Evolutionary conservation across 257 asterid species (phyloP).

Genomic region (Solanum okadae): DNA sequence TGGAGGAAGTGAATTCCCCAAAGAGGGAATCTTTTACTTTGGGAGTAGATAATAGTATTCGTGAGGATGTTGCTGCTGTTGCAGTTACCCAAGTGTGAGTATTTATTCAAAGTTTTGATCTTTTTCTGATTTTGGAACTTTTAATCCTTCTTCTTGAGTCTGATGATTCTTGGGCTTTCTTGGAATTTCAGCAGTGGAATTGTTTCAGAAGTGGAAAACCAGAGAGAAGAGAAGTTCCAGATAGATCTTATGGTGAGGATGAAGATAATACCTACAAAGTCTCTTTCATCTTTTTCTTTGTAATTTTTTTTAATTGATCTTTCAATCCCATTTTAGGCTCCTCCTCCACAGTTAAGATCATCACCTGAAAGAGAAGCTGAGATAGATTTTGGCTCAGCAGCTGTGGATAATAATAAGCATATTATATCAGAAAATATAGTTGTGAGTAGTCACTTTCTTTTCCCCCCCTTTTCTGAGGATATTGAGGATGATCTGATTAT

Average conservation of each 20-base stretch:
- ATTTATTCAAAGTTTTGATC: not conserved
- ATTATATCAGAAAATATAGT: slow-evolving; percentile 17
- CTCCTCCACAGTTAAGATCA: slow-evolving; percentile 62
- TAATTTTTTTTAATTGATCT: not conserved
- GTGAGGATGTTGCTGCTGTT: slow-evolving; percentile 24
- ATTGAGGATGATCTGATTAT: not conserved
- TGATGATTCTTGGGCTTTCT: slow-evolving; percentile 2
- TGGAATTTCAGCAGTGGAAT: slow-evolving; percentile 29
- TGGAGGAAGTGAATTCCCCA: slow-evolving; percentile 41
- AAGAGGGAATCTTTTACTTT: slow-evolving; percentile 36
- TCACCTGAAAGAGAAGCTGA: slow-evolving; percentile 51
- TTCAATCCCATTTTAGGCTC: slow-evolving; percentile 43
- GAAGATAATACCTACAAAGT: not conserved
- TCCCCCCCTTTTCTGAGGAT: not conserved
- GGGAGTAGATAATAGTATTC: slow-evolving; percentile 26
- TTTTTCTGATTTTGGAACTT: not conserved
- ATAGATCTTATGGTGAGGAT: slow-evolving; percentile 93
- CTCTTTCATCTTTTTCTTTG: not conserved
- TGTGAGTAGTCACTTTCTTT: slow-evolving; percentile 22
- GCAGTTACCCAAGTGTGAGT: slow-evolving; percentile 45
- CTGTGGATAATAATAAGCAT: slow-evolving; percentile 44
- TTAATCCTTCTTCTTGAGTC: not conserved
- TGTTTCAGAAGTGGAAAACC: slow-evolving; percentile 27
- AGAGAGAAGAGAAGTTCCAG: slow-evolving; percentile 65
- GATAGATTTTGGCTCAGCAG: slow-evolving; percentile 16